A percentile compares a stretch with the other conserved stretches of the same genome.
Conservation (phyloP, 208 protist genomes). For the Acanthamoeba sp. region DNA sequence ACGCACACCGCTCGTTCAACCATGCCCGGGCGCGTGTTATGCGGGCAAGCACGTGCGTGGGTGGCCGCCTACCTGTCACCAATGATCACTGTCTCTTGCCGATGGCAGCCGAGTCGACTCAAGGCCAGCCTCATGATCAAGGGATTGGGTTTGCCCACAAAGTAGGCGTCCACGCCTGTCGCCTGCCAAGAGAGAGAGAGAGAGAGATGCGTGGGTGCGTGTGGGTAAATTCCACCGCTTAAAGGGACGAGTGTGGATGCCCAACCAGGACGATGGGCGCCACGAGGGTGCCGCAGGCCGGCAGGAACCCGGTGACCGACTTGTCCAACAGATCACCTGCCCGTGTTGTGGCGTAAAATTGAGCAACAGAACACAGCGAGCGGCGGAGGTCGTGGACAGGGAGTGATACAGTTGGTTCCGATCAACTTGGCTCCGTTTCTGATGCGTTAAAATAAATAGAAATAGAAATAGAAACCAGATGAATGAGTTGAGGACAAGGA, state of each 20-base stretch:
- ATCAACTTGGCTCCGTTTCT: slow-evolving; percentile 74
- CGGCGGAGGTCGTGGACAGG: neutral
- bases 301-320: neutral
- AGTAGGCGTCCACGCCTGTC: slow-evolving; percentile 75
- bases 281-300: slow-evolving; percentile 64
- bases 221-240: neutral
- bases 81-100: slow-evolving; percentile 74
- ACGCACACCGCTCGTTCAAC: too few species aligned
- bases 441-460: too few species aligned
- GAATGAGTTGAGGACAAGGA: too few species aligned
- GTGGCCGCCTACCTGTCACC: neutral
- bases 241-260: neutral
- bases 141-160: slow-evolving; percentile 77
- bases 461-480: too few species aligned
- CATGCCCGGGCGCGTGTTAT: too few species aligned
- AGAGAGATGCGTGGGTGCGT: neutral
- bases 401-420: slow-evolving; percentile 71
- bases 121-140: slow-evolving; percentile 77
- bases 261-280: slow-evolving; percentile 71
- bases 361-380: neutral
- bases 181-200: neutral
- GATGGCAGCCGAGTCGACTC: slow-evolving; percentile 5
- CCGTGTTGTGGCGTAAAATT: neutral
- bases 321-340: slow-evolving; percentile 39
- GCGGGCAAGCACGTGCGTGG: too few species aligned